Evolutionary conservation across 352 stramenopile genomes (phyloP).

Genomic region (Phytophthora syringae): DNA sequence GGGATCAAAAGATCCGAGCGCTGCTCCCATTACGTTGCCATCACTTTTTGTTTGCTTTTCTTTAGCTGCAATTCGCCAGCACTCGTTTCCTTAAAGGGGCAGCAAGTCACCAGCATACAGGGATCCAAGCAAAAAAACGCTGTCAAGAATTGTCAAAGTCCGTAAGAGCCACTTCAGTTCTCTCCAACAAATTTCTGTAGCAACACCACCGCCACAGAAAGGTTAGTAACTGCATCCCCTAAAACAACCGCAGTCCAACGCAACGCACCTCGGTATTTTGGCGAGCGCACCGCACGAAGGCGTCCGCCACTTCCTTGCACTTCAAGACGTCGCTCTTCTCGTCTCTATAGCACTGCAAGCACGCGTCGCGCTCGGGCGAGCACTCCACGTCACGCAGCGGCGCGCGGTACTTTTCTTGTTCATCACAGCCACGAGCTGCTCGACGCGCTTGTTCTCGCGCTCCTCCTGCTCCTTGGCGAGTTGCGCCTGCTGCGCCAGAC

Average conservation of each 20-base stretch:
- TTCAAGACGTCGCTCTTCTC: slow-evolving; percentile 79
- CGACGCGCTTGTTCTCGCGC: slow-evolving; percentile 68
- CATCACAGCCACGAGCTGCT: slow-evolving; percentile 79
- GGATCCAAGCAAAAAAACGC: slow-evolving; percentile 16
- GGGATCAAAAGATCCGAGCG: no score
- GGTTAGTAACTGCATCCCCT: background rate
- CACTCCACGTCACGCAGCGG: slow-evolving; percentile 86
- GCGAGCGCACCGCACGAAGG: slow-evolving; percentile 82
- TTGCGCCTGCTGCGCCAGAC: slow-evolving; percentile 59
- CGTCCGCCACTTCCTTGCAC: slow-evolving; percentile 88
- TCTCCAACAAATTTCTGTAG: slow-evolving; percentile 74
- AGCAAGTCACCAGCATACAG: slow-evolving; percentile 17
- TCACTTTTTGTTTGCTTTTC: slow-evolving; percentile 26
- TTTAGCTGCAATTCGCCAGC: slow-evolving; percentile 16
- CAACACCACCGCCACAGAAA: slow-evolving; percentile 1
- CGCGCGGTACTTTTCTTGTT: slow-evolving; percentile 87
- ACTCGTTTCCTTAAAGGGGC: slow-evolving; percentile 21
- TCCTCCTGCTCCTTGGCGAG: slow-evolving; percentile 75
- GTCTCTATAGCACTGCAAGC: slow-evolving; percentile 89
- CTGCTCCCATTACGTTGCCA: slow-evolving; percentile 22
- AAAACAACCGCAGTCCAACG: background rate
- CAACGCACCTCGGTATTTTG: slow-evolving; percentile 75
- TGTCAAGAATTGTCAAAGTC: slow-evolving; percentile 3
- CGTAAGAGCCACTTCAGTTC: slow-evolving; percentile 37
- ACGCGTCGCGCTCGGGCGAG: slow-evolving; percentile 75